Conservation (phyloP, 2,329 filamentous ascomycete genomes). For the Colletotrichum lentis region DNA sequence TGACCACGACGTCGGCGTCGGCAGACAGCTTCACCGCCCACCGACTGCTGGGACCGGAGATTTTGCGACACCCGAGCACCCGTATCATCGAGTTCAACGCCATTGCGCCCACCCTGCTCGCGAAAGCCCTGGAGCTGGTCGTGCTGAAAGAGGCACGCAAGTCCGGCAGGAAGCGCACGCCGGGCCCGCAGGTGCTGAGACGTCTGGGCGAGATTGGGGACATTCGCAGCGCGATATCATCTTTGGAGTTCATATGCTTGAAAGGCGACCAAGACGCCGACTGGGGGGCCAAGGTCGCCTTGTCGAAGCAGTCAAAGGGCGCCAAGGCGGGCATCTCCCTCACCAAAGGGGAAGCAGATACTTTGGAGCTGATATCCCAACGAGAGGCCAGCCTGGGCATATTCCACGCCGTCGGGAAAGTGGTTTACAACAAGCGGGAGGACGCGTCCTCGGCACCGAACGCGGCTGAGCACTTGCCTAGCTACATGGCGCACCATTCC, state of each 20-base stretch:
- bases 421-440: constrained; percentile 93
- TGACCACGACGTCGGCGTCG: constrained; percentile 84
- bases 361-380: constrained; percentile 81
- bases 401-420: constrained; percentile 94
- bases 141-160: constrained; percentile 85
- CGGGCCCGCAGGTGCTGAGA: constrained; percentile 80
- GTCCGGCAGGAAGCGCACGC: constrained; percentile 77
- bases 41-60: constrained; percentile 84
- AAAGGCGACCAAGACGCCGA: constrained; percentile 77
- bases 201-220: constrained; percentile 87
- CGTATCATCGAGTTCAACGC: constrained; percentile 91
- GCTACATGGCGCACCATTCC: constrained; percentile 64
- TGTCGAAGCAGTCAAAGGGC: constrained; percentile 72
- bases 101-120: constrained; percentile 84
- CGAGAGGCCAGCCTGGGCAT: constrained; percentile 91
- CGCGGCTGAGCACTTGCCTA: constrained; percentile 63
- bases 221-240: constrained; percentile 89
- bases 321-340: constrained; percentile 65
- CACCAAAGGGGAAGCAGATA: constrained; percentile 81
- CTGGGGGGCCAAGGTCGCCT: constrained; percentile 78
- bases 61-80: constrained; percentile 81
- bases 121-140: constrained; percentile 82
- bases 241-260: constrained; percentile 90
- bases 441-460: constrained; percentile 56
- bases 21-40: constrained; percentile 94